These are phyloP conservation scores for Pichia sp. DNA, from an alignment of 1,139 yeast genomes.

Conservation along the genomic window DNA sequence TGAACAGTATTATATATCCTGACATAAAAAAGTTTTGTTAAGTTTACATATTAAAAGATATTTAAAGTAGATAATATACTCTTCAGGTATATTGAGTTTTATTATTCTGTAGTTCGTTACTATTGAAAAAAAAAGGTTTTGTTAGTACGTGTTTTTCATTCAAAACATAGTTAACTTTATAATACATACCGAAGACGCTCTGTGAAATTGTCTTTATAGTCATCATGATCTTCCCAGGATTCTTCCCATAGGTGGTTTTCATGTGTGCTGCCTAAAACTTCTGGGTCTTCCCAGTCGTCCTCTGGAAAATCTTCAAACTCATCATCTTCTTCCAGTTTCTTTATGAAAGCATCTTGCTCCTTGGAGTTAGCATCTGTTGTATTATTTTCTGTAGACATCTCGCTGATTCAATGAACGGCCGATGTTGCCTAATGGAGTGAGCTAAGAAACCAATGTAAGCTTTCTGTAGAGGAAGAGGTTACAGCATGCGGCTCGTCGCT, in stretches of 20 bases:
- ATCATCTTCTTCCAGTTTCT: constrained; percentile 82
- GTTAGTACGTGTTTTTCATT: constrained; percentile 8
- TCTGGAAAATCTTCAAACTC: constrained; percentile 94
- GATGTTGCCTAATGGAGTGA: no score
- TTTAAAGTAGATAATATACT: not conserved
- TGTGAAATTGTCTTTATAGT: constrained; percentile 71
- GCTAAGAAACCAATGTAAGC: no score
- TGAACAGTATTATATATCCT: no score
- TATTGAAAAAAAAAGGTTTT: not conserved
- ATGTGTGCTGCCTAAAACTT: constrained; percentile 36
- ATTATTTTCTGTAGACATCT: no score
- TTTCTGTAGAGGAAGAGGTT: no score
- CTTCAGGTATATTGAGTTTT: not conserved
- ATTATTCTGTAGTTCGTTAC: constrained; percentile 1
- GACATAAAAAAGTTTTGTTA: no score
- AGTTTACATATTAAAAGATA: not conserved
- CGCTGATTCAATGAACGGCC: no score
- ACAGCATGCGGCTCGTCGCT: no score
- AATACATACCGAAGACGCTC: constrained; percentile 48
- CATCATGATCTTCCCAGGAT: constrained; percentile 93
- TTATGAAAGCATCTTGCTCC: constrained; percentile 33
- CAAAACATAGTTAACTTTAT: not conserved
- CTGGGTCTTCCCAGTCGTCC: constrained; percentile 55
- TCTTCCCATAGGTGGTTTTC: constrained; percentile 78
- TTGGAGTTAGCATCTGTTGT: constrained; percentile 2